Percentiles rank a stretch among this genome's conserved stretches.
phyloP scores from a whole-genome alignment of 495 filamentous ascomycete genomes.

The Cairneyella variabilis region DNA sequence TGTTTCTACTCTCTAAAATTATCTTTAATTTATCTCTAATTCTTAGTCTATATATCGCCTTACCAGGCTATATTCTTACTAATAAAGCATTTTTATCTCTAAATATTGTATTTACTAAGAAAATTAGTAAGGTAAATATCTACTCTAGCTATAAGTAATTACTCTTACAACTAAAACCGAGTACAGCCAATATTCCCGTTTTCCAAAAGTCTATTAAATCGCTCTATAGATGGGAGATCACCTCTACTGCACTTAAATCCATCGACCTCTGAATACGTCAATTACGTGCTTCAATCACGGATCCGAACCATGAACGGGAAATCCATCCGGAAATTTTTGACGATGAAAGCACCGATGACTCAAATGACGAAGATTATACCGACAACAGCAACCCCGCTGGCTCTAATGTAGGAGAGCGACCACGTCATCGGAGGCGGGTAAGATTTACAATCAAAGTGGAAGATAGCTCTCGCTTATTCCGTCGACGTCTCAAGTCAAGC shows the following conservation, averaged over 20 bases:
- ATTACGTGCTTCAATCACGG: slow-evolving; percentile 3
- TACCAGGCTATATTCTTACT: slow-evolving; percentile 34
- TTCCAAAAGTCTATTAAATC: slow-evolving; percentile 27
- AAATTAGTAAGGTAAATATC: slow-evolving; percentile 25
- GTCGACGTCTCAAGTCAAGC: slow-evolving; percentile 19
- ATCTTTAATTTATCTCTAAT: too few species aligned
- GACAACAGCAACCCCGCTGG: slow-evolving; percentile 13
- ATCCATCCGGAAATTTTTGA: slow-evolving; percentile 18
- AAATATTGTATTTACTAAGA: slow-evolving; percentile 11
- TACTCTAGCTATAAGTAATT: slow-evolving; percentile 27
- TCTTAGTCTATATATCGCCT: too few species aligned
- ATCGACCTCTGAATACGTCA: not conserved
- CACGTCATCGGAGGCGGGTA: slow-evolving; percentile 19
- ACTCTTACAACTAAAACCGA: slow-evolving; percentile 24
- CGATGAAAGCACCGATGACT: slow-evolving; percentile 13
- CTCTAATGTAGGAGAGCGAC: slow-evolving; percentile 11
- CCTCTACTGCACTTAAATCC: not conserved
- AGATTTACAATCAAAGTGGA: slow-evolving; percentile 13
- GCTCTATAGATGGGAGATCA: slow-evolving; percentile 31
- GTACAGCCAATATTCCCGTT: slow-evolving; percentile 21
- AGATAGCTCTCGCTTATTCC: slow-evolving; percentile 11
- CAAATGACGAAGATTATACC: slow-evolving; percentile 21
- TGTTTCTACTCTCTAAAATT: too few species aligned
- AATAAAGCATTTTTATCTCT: slow-evolving; percentile 23
- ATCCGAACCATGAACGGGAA: slow-evolving; percentile 15